Percentiles rank a stretch among this genome's conserved stretches.
These are phyloP conservation scores for Sclerotinia trifoliorum DNA, from an alignment of 2,329 filamentous ascomycete genomes.

Conservation along the genomic window DNA sequence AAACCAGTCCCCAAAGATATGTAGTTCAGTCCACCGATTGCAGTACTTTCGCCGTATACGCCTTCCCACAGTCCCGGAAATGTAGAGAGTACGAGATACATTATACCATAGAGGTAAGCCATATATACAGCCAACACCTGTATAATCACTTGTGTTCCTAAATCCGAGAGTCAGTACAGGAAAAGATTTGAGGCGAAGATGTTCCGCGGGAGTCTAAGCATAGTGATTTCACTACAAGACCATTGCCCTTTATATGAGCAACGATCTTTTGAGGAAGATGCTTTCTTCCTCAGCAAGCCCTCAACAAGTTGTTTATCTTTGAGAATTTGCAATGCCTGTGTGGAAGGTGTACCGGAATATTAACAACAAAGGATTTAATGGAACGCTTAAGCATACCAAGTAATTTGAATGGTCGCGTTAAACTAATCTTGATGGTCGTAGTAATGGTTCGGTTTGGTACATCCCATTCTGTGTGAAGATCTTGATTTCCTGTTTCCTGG, in stretches of 20 bases:
- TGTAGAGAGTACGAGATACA: slow-evolving; percentile 58
- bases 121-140: slow-evolving; percentile 54
- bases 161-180: neutral
- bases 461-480: slow-evolving; percentile 50
- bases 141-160: slow-evolving; percentile 51
- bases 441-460: slow-evolving; percentile 39
- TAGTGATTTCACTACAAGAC: neutral
- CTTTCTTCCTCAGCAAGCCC: neutral
- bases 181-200: neutral
- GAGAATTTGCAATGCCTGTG: neutral
- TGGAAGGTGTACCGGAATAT: neutral
- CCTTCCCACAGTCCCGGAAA: slow-evolving; percentile 58
- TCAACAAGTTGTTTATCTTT: neutral
- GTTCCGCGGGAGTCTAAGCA: too few species aligned
- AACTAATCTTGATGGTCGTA: slow-evolving; percentile 43
- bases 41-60: slow-evolving; percentile 54
- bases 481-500: slow-evolving; percentile 52
- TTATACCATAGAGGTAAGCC: slow-evolving; percentile 51
- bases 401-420: slow-evolving; percentile 51
- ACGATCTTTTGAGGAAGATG: neutral
- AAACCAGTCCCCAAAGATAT: slow-evolving; percentile 49
- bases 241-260: neutral
- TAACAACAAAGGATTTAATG: too few species aligned
- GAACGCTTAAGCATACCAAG: slow-evolving; percentile 36
- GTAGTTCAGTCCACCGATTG: slow-evolving; percentile 58